phyloP scores from a whole-genome alignment of 1,284 basidiomycete genomes.

The Papiliotrema laurentii region DNA sequence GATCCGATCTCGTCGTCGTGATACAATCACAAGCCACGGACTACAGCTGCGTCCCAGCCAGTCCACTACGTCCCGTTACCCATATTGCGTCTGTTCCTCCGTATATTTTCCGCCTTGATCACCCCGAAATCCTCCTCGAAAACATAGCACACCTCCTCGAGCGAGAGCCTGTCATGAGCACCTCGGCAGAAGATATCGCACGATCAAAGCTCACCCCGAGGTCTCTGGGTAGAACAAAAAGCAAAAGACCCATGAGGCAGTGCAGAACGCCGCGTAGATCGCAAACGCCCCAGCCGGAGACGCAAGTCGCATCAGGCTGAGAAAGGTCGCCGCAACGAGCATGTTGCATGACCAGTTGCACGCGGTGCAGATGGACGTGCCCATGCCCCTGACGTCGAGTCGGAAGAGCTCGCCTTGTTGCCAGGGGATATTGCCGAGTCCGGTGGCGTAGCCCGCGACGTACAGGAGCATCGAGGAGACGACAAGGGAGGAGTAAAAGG shows the following conservation, averaged over 20 bases:
- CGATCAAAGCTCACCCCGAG: constrained; percentile 41
- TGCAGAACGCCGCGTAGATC: constrained; percentile 71
- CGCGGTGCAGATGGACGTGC: constrained; percentile 71
- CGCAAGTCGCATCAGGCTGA: constrained; percentile 69
- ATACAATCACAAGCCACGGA: too few relatives aligned
- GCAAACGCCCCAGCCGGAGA: constrained; percentile 74
- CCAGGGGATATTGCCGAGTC: constrained; percentile 76
- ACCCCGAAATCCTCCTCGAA: constrained; percentile 52
- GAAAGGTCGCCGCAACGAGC: constrained; percentile 68
- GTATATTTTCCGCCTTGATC: constrained; percentile 21
- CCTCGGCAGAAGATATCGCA: constrained; percentile 1
- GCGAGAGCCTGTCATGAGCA: constrained; percentile 55
- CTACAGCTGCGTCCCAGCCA: too few relatives aligned
- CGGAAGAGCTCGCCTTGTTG: constrained; percentile 79
- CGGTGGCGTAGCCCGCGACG: constrained; percentile 75
- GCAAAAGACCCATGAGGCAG: constrained; percentile 66
- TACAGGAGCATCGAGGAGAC: constrained; percentile 73
- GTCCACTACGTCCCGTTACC: too few relatives aligned
- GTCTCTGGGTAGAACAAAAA: constrained; percentile 71
- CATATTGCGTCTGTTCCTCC: neutral
- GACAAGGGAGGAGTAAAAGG: constrained; percentile 64
- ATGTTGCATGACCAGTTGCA: constrained; percentile 72
- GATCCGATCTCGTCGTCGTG: too few relatives aligned
- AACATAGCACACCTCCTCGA: constrained; percentile 63
- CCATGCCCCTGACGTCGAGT: constrained; percentile 74